Evolutionary conservation across 768 basidiomycete genomes (phyloP).

Genomic region (Rhodocollybia butyracea): DNA sequence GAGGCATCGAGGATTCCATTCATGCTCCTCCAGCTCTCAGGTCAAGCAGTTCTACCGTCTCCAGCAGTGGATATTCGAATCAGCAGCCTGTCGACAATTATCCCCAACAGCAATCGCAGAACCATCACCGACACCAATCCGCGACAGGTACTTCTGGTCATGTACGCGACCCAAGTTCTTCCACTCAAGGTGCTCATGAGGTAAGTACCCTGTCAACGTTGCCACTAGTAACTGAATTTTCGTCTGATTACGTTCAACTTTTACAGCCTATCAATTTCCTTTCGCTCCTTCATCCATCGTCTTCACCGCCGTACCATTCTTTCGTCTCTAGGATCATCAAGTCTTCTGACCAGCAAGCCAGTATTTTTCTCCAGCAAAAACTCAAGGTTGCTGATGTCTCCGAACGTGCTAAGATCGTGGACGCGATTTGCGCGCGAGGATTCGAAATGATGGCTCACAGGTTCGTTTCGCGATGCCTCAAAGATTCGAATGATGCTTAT

Average conservation of each 20-base stretch:
- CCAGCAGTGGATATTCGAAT: background rate
- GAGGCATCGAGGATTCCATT: conserved; percentile 8
- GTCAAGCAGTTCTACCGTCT: background rate
- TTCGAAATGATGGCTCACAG: conserved; percentile 94
- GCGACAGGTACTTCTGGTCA: background rate
- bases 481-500: conserved; percentile 1
- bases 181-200: conserved; percentile 36
- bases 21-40: conserved; percentile 3
- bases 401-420: conserved; percentile 80
- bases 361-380: conserved; percentile 88
- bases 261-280: conserved; percentile 85
- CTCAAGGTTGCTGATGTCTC: conserved; percentile 79
- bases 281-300: conserved; percentile 80
- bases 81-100: background rate
- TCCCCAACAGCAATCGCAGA: conserved; percentile 1
- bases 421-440: conserved; percentile 79
- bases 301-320: conserved; percentile 77
- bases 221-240: background rate
- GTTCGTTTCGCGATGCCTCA: conserved; percentile 18
- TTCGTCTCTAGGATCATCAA: conserved; percentile 87
- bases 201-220: conserved; percentile 29
- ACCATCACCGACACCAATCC: conserved; percentile 6
- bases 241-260: conserved; percentile 10
- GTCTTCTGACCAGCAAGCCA: conserved; percentile 87
- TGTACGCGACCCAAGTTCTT: background rate